These are phyloP conservation scores for Rhodamnia rubescens DNA, from an alignment of 345 rosid species.

Conservation along the genomic window DNA sequence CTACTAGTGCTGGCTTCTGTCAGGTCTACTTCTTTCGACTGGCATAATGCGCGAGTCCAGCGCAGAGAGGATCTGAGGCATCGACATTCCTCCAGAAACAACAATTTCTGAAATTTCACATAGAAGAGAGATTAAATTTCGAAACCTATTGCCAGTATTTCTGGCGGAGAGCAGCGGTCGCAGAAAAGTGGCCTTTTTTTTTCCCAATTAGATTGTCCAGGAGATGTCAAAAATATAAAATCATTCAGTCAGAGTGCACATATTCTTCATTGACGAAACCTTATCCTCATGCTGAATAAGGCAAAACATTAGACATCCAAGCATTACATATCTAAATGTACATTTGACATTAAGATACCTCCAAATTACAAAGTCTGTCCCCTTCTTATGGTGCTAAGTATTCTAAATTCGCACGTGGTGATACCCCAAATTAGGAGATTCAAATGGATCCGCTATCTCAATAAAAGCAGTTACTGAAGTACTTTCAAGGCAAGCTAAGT, in stretches of 20 bases:
- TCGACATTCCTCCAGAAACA: conserved; percentile 96
- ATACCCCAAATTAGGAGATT: background rate
- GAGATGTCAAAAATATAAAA: background rate
- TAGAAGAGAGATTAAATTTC: background rate
- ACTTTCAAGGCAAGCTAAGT: background rate
- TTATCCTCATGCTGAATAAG: background rate
- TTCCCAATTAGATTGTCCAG: background rate
- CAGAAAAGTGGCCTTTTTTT: background rate
- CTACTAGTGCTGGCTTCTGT: conserved; percentile 16
- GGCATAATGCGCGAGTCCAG: conserved; percentile 31
- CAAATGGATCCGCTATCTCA: background rate
- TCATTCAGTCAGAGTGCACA: background rate
- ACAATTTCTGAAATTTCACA: conserved; percentile 62
- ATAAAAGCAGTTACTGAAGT: background rate
- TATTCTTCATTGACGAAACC: background rate
- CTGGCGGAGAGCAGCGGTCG: background rate
- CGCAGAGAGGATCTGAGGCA: conserved; percentile 84
- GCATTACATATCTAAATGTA: background rate
- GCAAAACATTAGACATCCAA: background rate
- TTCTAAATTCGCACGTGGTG: background rate
- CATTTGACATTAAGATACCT: background rate
- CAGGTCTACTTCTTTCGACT: conserved; percentile 51
- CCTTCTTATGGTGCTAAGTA: background rate
- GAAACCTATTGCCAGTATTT: background rate
- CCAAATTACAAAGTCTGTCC: background rate